Evolutionary conservation across 768 basidiomycete genomes (phyloP).

Genomic region (Psilocybe cubensis): DNA sequence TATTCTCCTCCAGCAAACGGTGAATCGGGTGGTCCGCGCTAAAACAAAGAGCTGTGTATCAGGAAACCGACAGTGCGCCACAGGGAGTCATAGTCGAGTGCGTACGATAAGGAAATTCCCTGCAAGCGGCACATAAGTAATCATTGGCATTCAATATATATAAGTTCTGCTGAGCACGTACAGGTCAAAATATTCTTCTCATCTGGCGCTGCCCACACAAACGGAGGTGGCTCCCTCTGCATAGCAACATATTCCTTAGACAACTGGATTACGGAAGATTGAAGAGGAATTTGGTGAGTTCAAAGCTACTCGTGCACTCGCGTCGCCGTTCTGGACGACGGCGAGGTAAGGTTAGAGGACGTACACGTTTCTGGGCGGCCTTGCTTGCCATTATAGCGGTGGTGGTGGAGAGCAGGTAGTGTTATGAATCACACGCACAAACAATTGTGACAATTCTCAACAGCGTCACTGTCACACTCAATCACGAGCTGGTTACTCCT

Average conservation of each 20-base stretch:
- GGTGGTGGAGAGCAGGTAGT: constrained; percentile 28
- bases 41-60: constrained; percentile 16
- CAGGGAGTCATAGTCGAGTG: background rate
- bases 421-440: constrained; percentile 21
- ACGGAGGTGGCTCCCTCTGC: constrained; percentile 94
- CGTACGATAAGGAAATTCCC: constrained; percentile 94
- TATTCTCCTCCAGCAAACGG: constrained; percentile 93
- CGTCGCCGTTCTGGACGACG: constrained; percentile 7
- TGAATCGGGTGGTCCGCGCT: constrained; percentile 95
- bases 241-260: constrained; percentile 89
- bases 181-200: constrained; percentile 98
- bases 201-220: constrained; percentile 93
- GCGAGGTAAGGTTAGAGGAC: constrained; percentile 12
- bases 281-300: constrained; percentile 11
- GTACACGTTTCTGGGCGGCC: constrained; percentile 84
- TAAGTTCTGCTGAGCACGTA: constrained; percentile 43
- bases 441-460: constrained; percentile 17
- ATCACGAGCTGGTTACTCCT: constrained; percentile 4
- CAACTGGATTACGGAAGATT: constrained; percentile 47
- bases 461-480: background rate
- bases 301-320: background rate
- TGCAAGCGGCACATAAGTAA: constrained; percentile 32
- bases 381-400: constrained; percentile 72
- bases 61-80: constrained; percentile 7
- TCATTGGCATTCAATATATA: background rate